Evolutionary conservation across 2,329 filamentous ascomycete species (phyloP), one percentile per base, ranked within the genome.

Genomic region (Teratosphaeria viscida): DNA sequence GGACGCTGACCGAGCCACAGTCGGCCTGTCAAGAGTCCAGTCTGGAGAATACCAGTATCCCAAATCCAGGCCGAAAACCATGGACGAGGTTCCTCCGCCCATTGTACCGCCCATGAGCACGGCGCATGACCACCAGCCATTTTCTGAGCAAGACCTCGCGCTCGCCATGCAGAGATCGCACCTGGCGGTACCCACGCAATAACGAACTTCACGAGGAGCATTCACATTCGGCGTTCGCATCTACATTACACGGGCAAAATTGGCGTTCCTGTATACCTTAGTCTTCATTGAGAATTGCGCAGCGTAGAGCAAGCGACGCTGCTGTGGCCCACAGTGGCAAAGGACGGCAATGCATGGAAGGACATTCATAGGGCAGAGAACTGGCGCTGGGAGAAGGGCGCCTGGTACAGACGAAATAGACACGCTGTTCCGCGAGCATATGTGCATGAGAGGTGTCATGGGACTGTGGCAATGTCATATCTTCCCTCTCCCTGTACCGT

Each of bases 81-180:
- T 16, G 27, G 34, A 54, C 53, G 53, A 54, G n/a, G 58, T 53
- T 54, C 63, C 61, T 60, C 66, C 34, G 58, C 65, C 59, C 65
- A 67, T 35, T 65, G 69, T 62, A 65, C 72, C 61, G 63, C 71
- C 64, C 8, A 58, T 63, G 43, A 62, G 61, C 23, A 70, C 63
- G 27, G 70, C 70, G 29, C 68, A 72, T 54, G 68, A 70, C 54
- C 72, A 75, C 56, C 62, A 70, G 23, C 74, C 74, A 1, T 80
- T 79, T 63, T 72, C 76, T 2, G 70, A 75, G 29, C 74, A 77
- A 56, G 76, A 79, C 32, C 71, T 80, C 54, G 73, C 74, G 52
- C 65, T 75, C 8, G 78, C 78, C 0, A 65, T 79, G 57, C 69
- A 75, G 56, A 69, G 71, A 49, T 76, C 75, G 4, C 73, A 76